phyloP scores from a whole-genome alignment of 2,329 filamentous ascomycete genomes.

The Pseudofabraea citricarpa region DNA sequence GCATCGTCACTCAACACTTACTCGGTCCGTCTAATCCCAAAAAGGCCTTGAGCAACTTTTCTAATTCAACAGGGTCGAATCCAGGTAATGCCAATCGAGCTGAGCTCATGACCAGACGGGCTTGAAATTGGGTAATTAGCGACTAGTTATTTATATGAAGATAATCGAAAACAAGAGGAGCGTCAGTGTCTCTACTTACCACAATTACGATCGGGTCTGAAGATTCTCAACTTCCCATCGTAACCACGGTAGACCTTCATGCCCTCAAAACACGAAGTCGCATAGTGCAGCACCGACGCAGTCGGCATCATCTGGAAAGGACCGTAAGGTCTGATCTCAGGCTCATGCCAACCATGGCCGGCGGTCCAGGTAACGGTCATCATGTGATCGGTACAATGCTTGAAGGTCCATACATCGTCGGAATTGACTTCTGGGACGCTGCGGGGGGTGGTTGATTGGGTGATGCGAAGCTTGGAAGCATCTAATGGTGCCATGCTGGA shows the following conservation, averaged over 20 bases:
- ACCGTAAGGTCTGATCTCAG: constrained; percentile 72
- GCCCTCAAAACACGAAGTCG: constrained; percentile 84
- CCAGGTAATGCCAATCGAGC: constrained; percentile 67
- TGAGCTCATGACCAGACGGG: constrained; percentile 47
- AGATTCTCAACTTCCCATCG: constrained; percentile 58
- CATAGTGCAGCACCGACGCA: constrained; percentile 79
- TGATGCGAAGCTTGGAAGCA: constrained; percentile 54
- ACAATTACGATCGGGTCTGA: constrained; percentile 55
- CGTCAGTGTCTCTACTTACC: too few relatives aligned
- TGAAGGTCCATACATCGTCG: constrained; percentile 11
- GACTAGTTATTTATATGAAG: too few relatives aligned
- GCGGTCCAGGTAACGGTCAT: constrained; percentile 65
- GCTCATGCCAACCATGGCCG: constrained; percentile 64
- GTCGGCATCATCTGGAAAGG: constrained; percentile 75
- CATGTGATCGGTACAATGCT: constrained; percentile 76
- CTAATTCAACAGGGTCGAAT: constrained; percentile 67
- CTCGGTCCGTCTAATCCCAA: constrained; percentile 63
- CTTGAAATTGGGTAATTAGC: too few relatives aligned
- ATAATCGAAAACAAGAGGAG: too few relatives aligned
- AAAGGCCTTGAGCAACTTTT: constrained; percentile 68
- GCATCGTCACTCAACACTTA: constrained; percentile 12
- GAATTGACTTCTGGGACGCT: constrained; percentile 36
- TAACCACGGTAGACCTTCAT: constrained; percentile 76
- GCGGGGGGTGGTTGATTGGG: constrained; percentile 41
- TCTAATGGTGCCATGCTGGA: constrained; percentile 37